Evolutionary conservation across 352 stramenopile species (phyloP), one percentile per base, ranked within the genome.

Genomic region (Elongisporangium prolatum): DNA sequence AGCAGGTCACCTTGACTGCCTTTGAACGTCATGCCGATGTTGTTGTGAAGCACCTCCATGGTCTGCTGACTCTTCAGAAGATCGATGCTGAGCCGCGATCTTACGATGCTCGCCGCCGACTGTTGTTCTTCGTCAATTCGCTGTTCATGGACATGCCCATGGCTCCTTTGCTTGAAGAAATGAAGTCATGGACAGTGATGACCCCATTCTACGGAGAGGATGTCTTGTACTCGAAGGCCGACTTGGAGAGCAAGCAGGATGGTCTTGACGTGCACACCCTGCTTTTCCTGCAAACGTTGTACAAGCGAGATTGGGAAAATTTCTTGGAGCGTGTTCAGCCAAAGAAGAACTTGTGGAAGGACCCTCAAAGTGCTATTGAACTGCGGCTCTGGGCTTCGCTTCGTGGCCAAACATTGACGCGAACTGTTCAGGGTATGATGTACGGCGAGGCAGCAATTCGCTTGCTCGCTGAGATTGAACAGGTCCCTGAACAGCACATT

Each of bases 131-230:
- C 63, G 95, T 99, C 21, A 99, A 99, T 68, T 98, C 96, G 57
- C 69, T 99, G n/a, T 99, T 99, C 74, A 99, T 99, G 97, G 96
- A 99, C 67, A 98, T 99, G 87, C 97, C 97, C 0, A 72, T 97
- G 57, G 95, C 97, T 13, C 97, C 97, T 14, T 84, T 97, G 48
- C 89, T 99, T 7, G 87, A 98, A 56, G 94, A 98, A 64, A 99
- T 99, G 95, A 98, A 98, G 71, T 98, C 95, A 16, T 99, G 96
- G 92, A 99, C 97, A 61, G 95, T 98, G 51, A 91, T 99, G 68
- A 99, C 97, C 37, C 97, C 97, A 7, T 99, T 98, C 69, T 99
- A 99, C 75, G 97, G 89, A 16, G 97, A 99, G 77, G 94, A 98
- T 63, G 96, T 99, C 10, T 73, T 98, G 38, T 98, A 99, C 68